Conservation (phyloP, 768 basidiomycete genomes). For the Cyclocybe cylindracea region DNA sequence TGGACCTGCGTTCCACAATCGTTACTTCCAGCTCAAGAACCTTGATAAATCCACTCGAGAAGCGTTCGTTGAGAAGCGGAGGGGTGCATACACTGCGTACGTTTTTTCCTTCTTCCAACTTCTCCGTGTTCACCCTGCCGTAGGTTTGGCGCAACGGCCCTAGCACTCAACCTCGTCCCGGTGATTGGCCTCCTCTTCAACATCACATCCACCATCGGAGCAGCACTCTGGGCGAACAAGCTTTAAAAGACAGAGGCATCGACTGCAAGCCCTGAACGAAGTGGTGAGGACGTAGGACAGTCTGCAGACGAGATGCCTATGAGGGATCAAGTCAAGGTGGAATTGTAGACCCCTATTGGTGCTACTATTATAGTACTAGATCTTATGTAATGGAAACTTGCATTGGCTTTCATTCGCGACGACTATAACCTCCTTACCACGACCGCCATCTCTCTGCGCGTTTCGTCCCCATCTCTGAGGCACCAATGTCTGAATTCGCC, state of each 20-base stretch:
- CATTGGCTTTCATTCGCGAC: background rate
- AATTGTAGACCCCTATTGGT: constrained; percentile 10
- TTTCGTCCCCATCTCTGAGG: background rate
- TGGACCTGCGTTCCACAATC: constrained; percentile 60
- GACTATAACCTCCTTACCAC: background rate
- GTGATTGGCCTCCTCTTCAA: constrained; percentile 58
- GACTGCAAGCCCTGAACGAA: constrained; percentile 8
- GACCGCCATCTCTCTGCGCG: background rate
- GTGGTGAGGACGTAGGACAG: constrained; percentile 15
- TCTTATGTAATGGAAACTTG: background rate
- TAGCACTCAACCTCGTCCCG: constrained; percentile 63
- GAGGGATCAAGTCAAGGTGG: constrained; percentile 20
- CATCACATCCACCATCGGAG: constrained; percentile 67
- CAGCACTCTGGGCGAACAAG: constrained; percentile 71
- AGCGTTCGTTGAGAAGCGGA: constrained; percentile 45
- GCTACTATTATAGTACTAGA: background rate
- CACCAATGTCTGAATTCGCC: constrained; percentile 34
- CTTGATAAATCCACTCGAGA: constrained; percentile 43
- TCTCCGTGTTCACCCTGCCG: background rate
- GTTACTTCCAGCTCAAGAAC: constrained; percentile 73
- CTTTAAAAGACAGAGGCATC: constrained; percentile 45
- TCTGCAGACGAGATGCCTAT: constrained; percentile 11
- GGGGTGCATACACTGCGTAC: constrained; percentile 67
- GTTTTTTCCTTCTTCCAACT: constrained; percentile 19
- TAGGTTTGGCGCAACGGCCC: constrained; percentile 62